Base-by-base conservation (phyloP, 495 filamentous ascomycete species). In the Tetracladium setigerum region DNA sequence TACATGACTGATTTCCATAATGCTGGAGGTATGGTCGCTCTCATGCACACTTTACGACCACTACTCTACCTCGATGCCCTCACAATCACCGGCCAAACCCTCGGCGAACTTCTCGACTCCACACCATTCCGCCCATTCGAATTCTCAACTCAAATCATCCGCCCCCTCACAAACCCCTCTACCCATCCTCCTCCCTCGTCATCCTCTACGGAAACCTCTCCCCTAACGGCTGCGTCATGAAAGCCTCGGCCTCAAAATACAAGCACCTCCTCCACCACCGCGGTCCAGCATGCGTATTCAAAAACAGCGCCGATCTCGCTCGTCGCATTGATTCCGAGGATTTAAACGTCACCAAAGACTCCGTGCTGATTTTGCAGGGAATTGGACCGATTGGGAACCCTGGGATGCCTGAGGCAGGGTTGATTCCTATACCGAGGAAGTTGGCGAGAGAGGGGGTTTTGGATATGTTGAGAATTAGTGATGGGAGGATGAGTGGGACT, bases 1-100 rank as follows among this genome's bases (percentile, higher is more conserved):
- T 86, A 86, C 62, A 84, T 84, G 81, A 78, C 74, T 31, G 79
- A 86, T 52, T 83, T 86, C 51, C 82, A 86, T 56, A 76, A 78
- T 55, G 74, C 79, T 0, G 82, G 81, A 6, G 81, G 82, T 36
- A 84, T 84, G 78, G 50, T 69, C 17, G 73, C 73, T 4, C 58
- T 86, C 0, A 50, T 84, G 9, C 68, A 76, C 40, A 66, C 68
- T 4, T 64, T 86, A 2, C 62, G 67, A 6, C 81, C 79, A 0
- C 66, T 84, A 0, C 66, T 86, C 0, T 64, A 78, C 37, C 67
- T 83, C 0, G 63, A 71, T 34, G 78, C 78, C 0, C 38, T 69
- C 59, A 84, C 79, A 0, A 63, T 85, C 16, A 75, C 76, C 0
- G 79, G 80, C 1, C 59, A 69, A 32, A 83, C 79, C 0, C 52